Base-by-base conservation (phyloP, 1,139 yeast genomes). In the Pneumocystis carinii region DNA sequence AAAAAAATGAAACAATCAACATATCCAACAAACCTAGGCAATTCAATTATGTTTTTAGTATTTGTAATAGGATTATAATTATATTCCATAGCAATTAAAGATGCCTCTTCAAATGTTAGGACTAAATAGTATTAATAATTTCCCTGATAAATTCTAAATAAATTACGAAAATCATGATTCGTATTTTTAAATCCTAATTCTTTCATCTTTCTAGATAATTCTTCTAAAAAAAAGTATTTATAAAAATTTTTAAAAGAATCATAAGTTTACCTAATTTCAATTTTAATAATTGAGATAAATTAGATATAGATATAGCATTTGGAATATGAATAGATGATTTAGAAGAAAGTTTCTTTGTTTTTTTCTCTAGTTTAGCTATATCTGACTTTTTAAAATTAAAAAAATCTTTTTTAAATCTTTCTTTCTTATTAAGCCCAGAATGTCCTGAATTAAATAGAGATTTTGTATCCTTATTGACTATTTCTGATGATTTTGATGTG, bases 61-160 rank as follows among this genome's bases (percentile, higher is more conserved):
- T 81, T 82, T 14, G 82, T 78, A 24, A 78, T 78, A 0, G 75
- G 74, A 56, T 84, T 87, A 70, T 83, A 87, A 15, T 92, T 94
- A 69, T 83, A 87, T 71, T 92, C 97, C 71, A 88, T 95, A 0
- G 96, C 94, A 68, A 92, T 84, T 67, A 92, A 75, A 17, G 85
- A 80, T 0, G 96, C 95, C 59, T 88, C 88, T 70, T 90, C 97
- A 37, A 10, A 37, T 19, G 59, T 57, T 29, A 57, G 29, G 10
- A 57, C 59, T 57, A 57, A 24, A 48, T 48, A 6, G 27, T 24
- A 48, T 66, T 81, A 83, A 67, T 90, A 96, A 38, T 92, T 58
- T 19, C 64, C 63, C 61, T 37, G 4, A 8, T 8, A 61, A 29
- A 15, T 24, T 7, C 57, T 58, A n/a, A 61, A 55, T 15, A 59